Evolutionary conservation across 495 filamentous ascomycete genomes (phyloP).

Genomic region (Lophiostoma macrostomum): DNA sequence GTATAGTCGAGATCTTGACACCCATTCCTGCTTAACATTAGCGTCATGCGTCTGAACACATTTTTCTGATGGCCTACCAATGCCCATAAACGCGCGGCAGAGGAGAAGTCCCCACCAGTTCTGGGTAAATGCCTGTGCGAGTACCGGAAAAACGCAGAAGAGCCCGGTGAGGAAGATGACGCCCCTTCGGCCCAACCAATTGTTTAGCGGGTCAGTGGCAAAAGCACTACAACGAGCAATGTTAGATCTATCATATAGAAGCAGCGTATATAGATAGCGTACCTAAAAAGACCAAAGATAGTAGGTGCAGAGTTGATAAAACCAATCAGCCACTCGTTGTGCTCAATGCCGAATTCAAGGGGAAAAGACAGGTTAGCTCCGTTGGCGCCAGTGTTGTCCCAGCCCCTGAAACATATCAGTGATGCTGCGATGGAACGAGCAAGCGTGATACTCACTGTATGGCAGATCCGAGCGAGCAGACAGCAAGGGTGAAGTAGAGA

Average conservation of each 20-base stretch:
- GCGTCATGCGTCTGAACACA: neutral
- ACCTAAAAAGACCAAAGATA: constrained; percentile 6
- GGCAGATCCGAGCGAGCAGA: constrained; percentile 12
- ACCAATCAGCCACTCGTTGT: constrained; percentile 13
- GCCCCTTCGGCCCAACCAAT: constrained; percentile 16
- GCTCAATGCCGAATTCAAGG: constrained; percentile 15
- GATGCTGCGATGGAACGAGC: neutral
- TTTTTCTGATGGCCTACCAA: constrained; percentile 1
- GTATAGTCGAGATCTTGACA: constrained; percentile 15
- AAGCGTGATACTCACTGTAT: neutral
- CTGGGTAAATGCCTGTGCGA: constrained; percentile 10
- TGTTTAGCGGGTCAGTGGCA: constrained; percentile 20
- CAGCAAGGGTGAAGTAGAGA: constrained; percentile 1
- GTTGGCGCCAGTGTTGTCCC: constrained; percentile 21
- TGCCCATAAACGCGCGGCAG: constrained; percentile 14
- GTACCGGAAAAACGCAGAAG: constrained; percentile 10
- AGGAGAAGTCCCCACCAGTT: constrained; percentile 17
- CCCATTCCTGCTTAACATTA: constrained; percentile 9
- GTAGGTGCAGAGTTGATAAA: constrained; percentile 10
- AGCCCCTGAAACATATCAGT: constrained; percentile 10
- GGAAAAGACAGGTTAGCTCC: constrained; percentile 20
- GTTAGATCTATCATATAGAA: no score
- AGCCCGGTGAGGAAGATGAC: constrained; percentile 17
- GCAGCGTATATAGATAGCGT: no score
- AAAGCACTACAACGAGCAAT: constrained; percentile 3